A percentile compares a stretch with the other conserved stretches of the same genome.
Evolutionary conservation across 768 basidiomycete genomes (phyloP).

Genomic region (Mycena crocata): DNA sequence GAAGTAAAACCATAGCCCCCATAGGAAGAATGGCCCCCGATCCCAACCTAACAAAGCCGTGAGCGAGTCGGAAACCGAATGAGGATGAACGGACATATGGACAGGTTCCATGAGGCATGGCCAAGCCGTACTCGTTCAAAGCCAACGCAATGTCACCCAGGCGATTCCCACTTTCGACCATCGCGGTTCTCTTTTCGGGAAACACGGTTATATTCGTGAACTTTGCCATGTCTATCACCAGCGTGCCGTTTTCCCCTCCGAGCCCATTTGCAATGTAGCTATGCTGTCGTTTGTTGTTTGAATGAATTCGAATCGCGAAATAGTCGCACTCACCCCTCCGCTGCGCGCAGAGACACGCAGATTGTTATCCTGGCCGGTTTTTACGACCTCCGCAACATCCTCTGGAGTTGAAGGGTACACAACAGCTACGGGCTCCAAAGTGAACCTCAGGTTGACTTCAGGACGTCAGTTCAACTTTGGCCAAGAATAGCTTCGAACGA

Average conservation of each 20-base stretch:
- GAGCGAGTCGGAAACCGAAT: background rate
- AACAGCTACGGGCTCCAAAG: slow-evolving; percentile 35
- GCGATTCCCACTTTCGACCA: slow-evolving; percentile 51
- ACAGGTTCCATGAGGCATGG: slow-evolving; percentile 57
- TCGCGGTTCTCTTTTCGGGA: slow-evolving; percentile 42
- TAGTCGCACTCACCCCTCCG: slow-evolving; percentile 35
- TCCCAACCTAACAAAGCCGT: slow-evolving; percentile 42
- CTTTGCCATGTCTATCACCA: slow-evolving; percentile 55
- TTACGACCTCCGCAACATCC: slow-evolving; percentile 35
- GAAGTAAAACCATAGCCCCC: slow-evolving; percentile 51
- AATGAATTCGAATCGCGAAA: background rate
- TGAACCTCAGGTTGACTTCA: slow-evolving; percentile 39
- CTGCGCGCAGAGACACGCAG: slow-evolving; percentile 38
- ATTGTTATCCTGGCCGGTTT: slow-evolving; percentile 32
- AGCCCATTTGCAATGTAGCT: slow-evolving; percentile 59
- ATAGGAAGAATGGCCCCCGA: slow-evolving; percentile 56
- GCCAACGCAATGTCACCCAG: slow-evolving; percentile 52
- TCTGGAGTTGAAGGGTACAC: slow-evolving; percentile 33
- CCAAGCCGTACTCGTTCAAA: slow-evolving; percentile 50
- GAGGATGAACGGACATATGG: slow-evolving; percentile 43
- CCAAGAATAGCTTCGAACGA: background rate
- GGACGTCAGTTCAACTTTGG: background rate
- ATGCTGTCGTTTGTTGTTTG: slow-evolving; percentile 39
- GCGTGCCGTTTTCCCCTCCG: slow-evolving; percentile 52
- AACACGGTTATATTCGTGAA: slow-evolving; percentile 50